Conservation (phyloP, 805 yeast genomes). For the Candida sithepensis region DNA sequence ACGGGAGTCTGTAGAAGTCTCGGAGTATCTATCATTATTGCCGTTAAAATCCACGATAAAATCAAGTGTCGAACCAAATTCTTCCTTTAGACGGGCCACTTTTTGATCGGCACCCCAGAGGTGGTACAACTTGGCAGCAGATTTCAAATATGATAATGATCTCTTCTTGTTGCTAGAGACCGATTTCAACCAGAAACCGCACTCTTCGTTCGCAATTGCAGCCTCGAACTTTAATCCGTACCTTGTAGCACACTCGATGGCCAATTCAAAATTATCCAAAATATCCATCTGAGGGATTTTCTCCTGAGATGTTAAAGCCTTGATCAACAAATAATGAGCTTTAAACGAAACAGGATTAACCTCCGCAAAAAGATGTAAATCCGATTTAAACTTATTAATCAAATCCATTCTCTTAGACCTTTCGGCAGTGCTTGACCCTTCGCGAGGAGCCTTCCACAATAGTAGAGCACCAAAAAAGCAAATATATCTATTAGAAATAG, state of each 20-base stretch:
- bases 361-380: constrained; percentile 34
- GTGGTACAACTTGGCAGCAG: constrained; percentile 35
- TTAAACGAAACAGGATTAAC: constrained; percentile 36
- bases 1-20: constrained; percentile 1
- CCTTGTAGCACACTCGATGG: constrained; percentile 37
- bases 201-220: constrained; percentile 38
- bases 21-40: background rate
- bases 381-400: constrained; percentile 20
- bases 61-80: constrained; percentile 28
- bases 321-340: constrained; percentile 34
- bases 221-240: constrained; percentile 34
- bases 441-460: constrained; percentile 14
- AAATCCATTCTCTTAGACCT: constrained; percentile 10
- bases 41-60: background rate
- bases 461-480: constrained; percentile 11
- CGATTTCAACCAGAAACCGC: constrained; percentile 38
- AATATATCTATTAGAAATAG: constrained; percentile 8
- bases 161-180: constrained; percentile 29
- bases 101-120: constrained; percentile 27
- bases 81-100: constrained; percentile 25
- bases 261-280: constrained; percentile 42
- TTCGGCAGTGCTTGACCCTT: constrained; percentile 11
- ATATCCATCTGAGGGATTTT: constrained; percentile 33
- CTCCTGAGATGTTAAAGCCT: constrained; percentile 31
- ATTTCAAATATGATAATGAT: constrained; percentile 33